These are phyloP conservation scores for Cymodocea nodosa DNA, from an alignment of 116 monocot species.

Conservation along the genomic window DNA sequence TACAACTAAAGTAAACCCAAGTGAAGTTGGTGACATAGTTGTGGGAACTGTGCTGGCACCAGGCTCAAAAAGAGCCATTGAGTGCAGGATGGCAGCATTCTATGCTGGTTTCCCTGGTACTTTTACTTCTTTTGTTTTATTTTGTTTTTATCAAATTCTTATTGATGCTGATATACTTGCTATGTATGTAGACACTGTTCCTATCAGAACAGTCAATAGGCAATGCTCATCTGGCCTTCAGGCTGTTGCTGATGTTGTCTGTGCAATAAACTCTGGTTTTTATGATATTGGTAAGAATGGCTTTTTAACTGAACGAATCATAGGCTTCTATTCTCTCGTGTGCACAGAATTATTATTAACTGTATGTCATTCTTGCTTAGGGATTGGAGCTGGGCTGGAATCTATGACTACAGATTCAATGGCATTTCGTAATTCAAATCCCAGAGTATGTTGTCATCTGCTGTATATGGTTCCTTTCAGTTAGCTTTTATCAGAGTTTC, in stretches of 20 bases:
- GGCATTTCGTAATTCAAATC: slow-evolving; percentile 54
- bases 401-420: slow-evolving; percentile 50
- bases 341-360: not conserved
- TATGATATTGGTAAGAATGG: slow-evolving; percentile 65
- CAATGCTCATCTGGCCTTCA: slow-evolving; percentile 95
- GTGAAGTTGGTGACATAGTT: slow-evolving; percentile 86
- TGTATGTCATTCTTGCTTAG: slow-evolving; percentile 16
- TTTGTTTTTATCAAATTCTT: no score
- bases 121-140: no score
- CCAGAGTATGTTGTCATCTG: slow-evolving; percentile 34
- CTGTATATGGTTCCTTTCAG: not conserved
- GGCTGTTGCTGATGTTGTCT: slow-evolving; percentile 93
- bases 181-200: slow-evolving; percentile 52
- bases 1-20: slow-evolving; percentile 53
- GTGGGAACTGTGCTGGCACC: slow-evolving; percentile 27
- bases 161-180: not conserved
- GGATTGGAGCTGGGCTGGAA: slow-evolving; percentile 79
- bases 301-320: not conserved
- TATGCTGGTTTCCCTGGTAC: no score
- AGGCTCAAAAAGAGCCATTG: no score
- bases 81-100: no score
- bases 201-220: slow-evolving; percentile 73
- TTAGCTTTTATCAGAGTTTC: not conserved
- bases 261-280: slow-evolving; percentile 82
- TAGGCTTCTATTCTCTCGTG: not conserved